Base-by-base conservation (phyloP, 2,329 filamentous ascomycete genomes). In the Xylariales sp. region DNA sequence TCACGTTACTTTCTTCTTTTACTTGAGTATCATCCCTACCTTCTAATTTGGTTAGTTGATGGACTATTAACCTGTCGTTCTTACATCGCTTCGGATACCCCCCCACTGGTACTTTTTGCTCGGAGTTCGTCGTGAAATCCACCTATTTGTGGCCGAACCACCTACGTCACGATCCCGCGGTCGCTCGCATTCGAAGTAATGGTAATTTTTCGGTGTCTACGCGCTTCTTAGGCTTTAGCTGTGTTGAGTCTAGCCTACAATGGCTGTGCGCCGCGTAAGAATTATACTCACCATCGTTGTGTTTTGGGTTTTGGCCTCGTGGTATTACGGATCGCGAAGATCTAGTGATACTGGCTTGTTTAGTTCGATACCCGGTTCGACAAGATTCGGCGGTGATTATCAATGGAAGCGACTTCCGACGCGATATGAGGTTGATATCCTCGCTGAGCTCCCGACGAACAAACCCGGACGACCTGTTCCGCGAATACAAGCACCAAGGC, bases 401-500 rank as follows among this genome's bases (percentile, higher is more conserved):
- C 70, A 69, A 59, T 81, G 79, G 78, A 66, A 75, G 45, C 81
- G 78, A 72, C 76, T 75, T 28, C 78, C 80, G 0, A 74, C 78
- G 36, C 75, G 74, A 10, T 78, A 81, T 68, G 78, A 77, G 3
- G 77, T 82, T 41, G 66, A 75, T 32, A 76, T 67, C 2, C 69
- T 78, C 49, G 73, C 72, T 50, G 45, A 72, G 63, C 76, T 85
- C 59, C 83, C 83, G 7, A 77, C 77, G 49, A 76, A 76, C 34
- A 74, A 64, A 8, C 76, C 77, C 39, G 79, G 86, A 2, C 85
- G 83, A 71, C 71, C 81, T 5, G 85, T 93, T 30, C 90, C 90
- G 1, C 85, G 82, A 72, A 86, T 93, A 65, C 91, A 85, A 75
- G 81, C 81, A 56, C 71, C 81, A 67, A 72, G 71, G 59, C 89